Evolutionary conservation across 306 rosid genomes (phyloP), one percentile per base, ranked within the genome.

Genomic region (Trifolium pratense): DNA sequence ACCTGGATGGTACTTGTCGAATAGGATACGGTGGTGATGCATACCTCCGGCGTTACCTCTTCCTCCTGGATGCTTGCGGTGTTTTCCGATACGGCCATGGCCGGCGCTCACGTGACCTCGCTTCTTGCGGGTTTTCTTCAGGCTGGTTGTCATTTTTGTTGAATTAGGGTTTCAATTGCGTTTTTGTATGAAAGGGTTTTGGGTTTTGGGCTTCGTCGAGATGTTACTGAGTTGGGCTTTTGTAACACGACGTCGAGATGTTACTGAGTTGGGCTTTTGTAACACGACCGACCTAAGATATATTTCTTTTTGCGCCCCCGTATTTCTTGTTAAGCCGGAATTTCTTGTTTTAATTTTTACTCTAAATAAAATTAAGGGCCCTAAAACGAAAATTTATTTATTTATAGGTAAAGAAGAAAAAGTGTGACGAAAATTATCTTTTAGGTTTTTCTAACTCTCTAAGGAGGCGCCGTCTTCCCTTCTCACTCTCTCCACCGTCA

Each of bases 61-160:
- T 0, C 78, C 85, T 1, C 85, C 91, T 0, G 85, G 81, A 7
- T 76, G 84, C 75, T 81, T 81, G 0, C 95, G 81, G 92, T 91
- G 53, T 7, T 68, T 68, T 0, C 73, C 73, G 59, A 68, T 68
- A 9, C 73, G 73, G 5, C 73, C 73, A 16, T 89, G 97, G 0
- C 97, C 97, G 29, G 95, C 97, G 69, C 97, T 91, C 0, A 91
- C 97, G 67, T 91, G 95, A 1, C 97, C 97, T 3, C 95, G 82
- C 95, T 91, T 91, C 97, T 91, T 91, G 36, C 97, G 79, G 84
- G 89, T 84, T 85, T 91, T 91, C 97, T 86, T 91, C 77, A 91
- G 81, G 12, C 97, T 80, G 34, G 97, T 91, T 26, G 97, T 89
- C 97, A 91, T 59, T 15, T 15, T 0, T 7, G 18, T 6, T 4